Base-by-base conservation (phyloP, 352 stramenopile genomes). In the Lagenidium giganteum region DNA sequence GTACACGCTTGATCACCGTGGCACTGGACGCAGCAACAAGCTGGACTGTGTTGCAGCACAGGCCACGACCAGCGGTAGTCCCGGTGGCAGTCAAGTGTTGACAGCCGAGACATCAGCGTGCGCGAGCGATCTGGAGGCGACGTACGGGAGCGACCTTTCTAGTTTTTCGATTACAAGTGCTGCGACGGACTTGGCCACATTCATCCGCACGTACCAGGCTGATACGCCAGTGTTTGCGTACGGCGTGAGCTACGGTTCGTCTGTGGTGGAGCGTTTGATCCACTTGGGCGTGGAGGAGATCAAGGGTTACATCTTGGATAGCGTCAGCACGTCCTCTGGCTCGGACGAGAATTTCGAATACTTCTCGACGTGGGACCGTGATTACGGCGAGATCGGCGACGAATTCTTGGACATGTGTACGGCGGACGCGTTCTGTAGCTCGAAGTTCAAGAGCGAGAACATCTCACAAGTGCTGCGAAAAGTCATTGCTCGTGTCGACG, bases 131-230 rank as follows among this genome's bases (percentile, higher is more conserved):
- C 41, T 69, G 14, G 38, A 61, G 5, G 51, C 53, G 40, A 14
- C 62, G 50, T 54, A 54, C 47, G 47, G 50, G 13, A 33, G 17
- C 25, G 27, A 62, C 27, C 24, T 42, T 8, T 47, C 36, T 1
- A 42, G 23, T 1, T 89, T 89, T 51, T 92, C 80, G 18, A 47
- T 92, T 29, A 69, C 74, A 6, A 88, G 76, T 42, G 71, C 63
- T 2, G 67, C 77, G 25, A 58, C 63, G 25, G 80, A 92, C 44
- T 31, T 89, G 21, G 73, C 79, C 33, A 51, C 54, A 18, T 44
- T 86, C 20, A 72, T 89, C 37, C 57, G 52, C n/a, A 36, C 41
- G 7, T 73, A 61, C 17, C 75, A 84, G 32, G 14, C 66, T 20
- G 32, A 60, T 9, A 71, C 64, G 5, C 30, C 75, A 14, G 64